These are phyloP conservation scores for Fusarium denticulatum DNA, from an alignment of 2,329 filamentous ascomycete genomes.

Conservation along the genomic window DNA sequence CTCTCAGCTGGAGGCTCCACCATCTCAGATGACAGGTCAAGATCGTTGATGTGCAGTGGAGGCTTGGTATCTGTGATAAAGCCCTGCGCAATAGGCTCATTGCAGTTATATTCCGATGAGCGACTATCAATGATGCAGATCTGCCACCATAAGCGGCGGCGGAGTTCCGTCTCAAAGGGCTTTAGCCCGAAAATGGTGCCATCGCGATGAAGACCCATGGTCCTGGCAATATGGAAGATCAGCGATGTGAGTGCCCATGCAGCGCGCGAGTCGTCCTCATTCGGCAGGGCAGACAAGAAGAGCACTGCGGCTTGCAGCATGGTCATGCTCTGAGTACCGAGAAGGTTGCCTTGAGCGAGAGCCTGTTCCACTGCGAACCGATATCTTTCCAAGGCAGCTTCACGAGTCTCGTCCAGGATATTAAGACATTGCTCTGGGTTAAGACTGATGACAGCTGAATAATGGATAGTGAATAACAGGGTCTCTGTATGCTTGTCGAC, in stretches of 20 bases:
- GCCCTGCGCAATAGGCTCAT: not conserved
- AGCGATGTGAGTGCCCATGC: not conserved
- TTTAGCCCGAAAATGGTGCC: not conserved
- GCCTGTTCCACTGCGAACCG: not conserved
- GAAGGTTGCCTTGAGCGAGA: not conserved
- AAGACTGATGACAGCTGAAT: not conserved
- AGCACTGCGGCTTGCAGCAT: not conserved
- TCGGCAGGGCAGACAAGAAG: not conserved
- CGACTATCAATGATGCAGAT: not conserved
- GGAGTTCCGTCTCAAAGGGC: not conserved
- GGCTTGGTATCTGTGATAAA: not conserved
- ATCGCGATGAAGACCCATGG: not conserved
- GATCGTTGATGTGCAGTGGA: not conserved
- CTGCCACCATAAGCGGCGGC: not conserved
- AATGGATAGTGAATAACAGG: not conserved
- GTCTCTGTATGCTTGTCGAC: not conserved
- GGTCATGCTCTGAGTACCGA: not conserved
- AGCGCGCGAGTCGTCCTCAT: not conserved
- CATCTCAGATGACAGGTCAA: not conserved
- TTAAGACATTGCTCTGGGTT: not conserved
- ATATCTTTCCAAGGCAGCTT: not conserved
- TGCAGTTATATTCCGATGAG: not conserved
- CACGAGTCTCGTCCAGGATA: not conserved
- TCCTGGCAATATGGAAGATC: not conserved
- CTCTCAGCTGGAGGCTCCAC: not conserved